Percentiles rank a stretch among this genome's conserved stretches.
Evolutionary conservation across 108 stramenopile genomes (phyloP).

Genomic region (Cyclotella cryptica): DNA sequence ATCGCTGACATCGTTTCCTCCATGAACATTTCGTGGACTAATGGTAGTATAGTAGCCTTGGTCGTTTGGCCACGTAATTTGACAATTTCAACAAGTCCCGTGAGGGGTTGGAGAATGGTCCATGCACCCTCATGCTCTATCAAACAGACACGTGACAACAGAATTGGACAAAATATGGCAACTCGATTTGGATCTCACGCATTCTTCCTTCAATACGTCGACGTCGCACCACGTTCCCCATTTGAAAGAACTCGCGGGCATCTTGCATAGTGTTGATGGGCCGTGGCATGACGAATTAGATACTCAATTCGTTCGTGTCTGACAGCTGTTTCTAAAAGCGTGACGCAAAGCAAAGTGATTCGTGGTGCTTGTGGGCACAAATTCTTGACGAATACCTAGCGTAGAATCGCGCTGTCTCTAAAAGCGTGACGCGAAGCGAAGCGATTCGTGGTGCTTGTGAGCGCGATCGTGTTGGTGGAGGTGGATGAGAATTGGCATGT

Average conservation of each 20-base stretch:
- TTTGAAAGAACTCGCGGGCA: slow-evolving; percentile 58
- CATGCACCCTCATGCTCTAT: slow-evolving; percentile 57
- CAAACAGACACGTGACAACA: not conserved
- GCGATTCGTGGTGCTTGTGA: no score
- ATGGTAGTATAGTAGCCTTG: slow-evolving; percentile 64
- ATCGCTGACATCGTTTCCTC: slow-evolving; percentile 68
- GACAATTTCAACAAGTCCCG: slow-evolving; percentile 69
- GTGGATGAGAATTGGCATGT: no score
- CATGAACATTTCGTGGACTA: slow-evolving; percentile 61
- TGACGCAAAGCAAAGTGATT: no score
- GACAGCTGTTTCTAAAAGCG: no score
- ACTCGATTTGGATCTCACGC: slow-evolving; percentile 50
- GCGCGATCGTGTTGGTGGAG: no score
- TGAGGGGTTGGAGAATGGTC: slow-evolving; percentile 71
- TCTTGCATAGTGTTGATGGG: slow-evolving; percentile 35
- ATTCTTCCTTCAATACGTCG: slow-evolving; percentile 45
- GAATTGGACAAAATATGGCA: not conserved
- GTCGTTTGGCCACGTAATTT: slow-evolving; percentile 71
- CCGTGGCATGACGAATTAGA: no score
- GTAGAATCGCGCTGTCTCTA: no score
- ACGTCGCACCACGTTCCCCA: slow-evolving; percentile 79
- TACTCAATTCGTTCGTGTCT: no score
- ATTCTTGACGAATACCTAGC: no score
- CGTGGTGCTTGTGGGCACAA: no score
- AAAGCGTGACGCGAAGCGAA: no score